A percentile compares a stretch with the other conserved stretches of the same genome.
Evolutionary conservation across 208 protist genomes (phyloP).

Genomic region (Perkinsela sp.): DNA sequence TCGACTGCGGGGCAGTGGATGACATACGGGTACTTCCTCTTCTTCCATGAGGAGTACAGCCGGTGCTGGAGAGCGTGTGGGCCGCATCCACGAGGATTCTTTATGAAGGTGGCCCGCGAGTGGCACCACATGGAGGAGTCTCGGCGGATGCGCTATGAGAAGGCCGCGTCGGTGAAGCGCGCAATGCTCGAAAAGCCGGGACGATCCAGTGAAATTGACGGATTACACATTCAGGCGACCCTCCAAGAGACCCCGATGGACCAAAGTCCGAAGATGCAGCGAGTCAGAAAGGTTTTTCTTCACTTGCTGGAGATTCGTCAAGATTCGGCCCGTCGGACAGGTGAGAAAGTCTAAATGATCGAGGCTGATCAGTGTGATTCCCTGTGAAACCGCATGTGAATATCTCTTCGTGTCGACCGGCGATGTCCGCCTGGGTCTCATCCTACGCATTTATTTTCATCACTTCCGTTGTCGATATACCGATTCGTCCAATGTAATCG

Average conservation of each 20-base stretch:
- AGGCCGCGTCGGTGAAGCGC: background rate
- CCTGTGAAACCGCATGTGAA: no score
- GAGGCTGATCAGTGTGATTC: no score
- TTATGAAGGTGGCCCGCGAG: background rate
- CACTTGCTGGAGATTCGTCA: no score
- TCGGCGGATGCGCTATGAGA: background rate
- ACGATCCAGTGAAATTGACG: background rate
- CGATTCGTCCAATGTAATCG: no score
- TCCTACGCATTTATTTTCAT: no score
- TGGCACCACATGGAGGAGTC: background rate
- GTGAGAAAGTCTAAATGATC: no score
- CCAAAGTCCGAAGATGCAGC: background rate
- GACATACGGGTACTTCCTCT: background rate
- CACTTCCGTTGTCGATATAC: no score
- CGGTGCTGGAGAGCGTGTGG: background rate
- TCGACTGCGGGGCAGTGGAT: background rate
- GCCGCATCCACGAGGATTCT: background rate
- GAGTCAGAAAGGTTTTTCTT: background rate
- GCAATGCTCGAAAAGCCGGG: background rate
- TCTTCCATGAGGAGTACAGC: background rate
- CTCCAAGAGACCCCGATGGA: background rate
- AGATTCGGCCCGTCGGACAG: no score
- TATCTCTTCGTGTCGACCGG: no score
- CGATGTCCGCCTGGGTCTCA: no score
- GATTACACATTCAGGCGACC: background rate